Base-by-base conservation (phyloP, 768 basidiomycete species). In the Xerocomellus intermedius region DNA sequence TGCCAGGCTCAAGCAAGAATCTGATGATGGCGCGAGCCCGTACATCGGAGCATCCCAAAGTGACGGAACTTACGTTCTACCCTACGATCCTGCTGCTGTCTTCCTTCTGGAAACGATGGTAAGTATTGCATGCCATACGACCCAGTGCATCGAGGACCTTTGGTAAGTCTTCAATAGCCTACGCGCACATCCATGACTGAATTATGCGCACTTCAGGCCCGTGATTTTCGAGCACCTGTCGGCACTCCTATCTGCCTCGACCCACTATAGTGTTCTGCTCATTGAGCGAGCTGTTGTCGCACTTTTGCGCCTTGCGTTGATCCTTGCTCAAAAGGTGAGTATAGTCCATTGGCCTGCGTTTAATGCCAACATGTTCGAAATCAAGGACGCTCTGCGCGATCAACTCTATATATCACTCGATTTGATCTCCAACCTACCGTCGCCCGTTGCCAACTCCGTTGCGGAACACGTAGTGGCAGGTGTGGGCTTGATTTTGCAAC, bases 341-440 rank as follows among this genome's bases (percentile, higher is more conserved):
- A 24, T 10, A 54, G 48, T 32, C 33, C 17, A 24, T 45, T 22
- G 42, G 28, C 16, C 17, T 3, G 24, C 1, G 4, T 49, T 30
- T 19, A 26, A 36, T 48, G 22, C 42, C 8, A 33, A 67, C 37
- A 6, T 32, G 13, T 33, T 52, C 3, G 42, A 19, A 52, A 60
- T 33, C 14, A 62, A 95, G 92, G 81, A 88, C 44, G 79, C 82
- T 16, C 77, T 98, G 47, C 86, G 93, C 16, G 97, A 98, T 68
- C 97, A 98, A 72, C 80, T 98, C 12, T 98, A 94, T 71, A 80
- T 98, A 45, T 93, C 96, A 0, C 86, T 99, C 55, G 96, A 99
- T 68, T 78, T 94, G 26, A 78, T 99, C 19, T 85, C 92, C 6
- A 84, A 88, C 36, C 74, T 98, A 10, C 91, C 95, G 2, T 75